These are phyloP conservation scores for Candida sphagnicola DNA, from an alignment of 805 yeast species.

Conservation along the genomic window DNA sequence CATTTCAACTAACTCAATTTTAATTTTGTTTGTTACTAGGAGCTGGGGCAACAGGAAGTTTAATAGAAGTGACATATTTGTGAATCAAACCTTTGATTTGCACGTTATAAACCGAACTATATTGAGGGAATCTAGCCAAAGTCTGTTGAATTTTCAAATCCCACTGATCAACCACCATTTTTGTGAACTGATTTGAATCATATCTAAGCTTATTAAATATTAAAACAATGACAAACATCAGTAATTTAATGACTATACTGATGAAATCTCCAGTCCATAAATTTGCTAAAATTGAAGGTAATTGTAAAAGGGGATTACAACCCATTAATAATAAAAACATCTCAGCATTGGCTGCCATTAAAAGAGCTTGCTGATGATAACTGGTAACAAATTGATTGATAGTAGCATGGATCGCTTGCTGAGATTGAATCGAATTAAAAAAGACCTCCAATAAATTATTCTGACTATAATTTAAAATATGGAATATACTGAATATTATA, in stretches of 20 bases:
- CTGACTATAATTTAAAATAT: constrained; percentile 35
- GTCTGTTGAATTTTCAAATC: constrained; percentile 35
- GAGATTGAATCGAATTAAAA: constrained; percentile 17
- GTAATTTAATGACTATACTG: constrained; percentile 25
- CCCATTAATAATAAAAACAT: constrained; percentile 18
- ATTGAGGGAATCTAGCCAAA: constrained; percentile 14
- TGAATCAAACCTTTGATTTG: constrained; percentile 15
- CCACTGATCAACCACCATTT: constrained; percentile 41
- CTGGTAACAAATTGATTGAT: constrained; percentile 28
- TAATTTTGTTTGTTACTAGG: constrained; percentile 9
- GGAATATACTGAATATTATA: constrained; percentile 34
- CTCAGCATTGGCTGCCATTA: constrained; percentile 36
- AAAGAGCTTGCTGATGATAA: constrained; percentile 33
- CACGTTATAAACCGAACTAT: constrained; percentile 14
- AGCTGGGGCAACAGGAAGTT: constrained; percentile 14
- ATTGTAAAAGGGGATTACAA: constrained; percentile 17
- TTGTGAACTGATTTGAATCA: constrained; percentile 29
- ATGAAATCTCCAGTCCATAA: constrained; percentile 34
- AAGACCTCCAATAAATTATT: constrained; percentile 24
- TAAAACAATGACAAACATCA: constrained; percentile 27
- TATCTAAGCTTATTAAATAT: constrained; percentile 34
- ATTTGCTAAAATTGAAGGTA: constrained; percentile 23
- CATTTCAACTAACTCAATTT: too few species aligned
- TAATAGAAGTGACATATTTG: constrained; percentile 18
- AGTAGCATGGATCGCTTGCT: constrained; percentile 24